Percentiles rank a stretch among this genome's conserved stretches.
Evolutionary conservation across 805 yeast genomes (phyloP).

Genomic region (Tetrapisispora iriomotensis): DNA sequence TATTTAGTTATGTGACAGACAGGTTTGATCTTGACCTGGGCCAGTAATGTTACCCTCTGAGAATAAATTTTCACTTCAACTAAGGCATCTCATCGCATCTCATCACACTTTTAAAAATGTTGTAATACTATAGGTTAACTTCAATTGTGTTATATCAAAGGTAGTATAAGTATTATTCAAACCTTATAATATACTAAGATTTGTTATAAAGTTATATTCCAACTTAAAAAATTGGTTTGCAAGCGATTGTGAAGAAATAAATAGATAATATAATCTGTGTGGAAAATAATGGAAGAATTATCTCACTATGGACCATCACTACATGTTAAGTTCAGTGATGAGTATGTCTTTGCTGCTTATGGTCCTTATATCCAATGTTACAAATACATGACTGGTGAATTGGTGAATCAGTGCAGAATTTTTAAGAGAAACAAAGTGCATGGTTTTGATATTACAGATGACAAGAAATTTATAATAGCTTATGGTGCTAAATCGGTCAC

Average conservation of each 20-base stretch:
- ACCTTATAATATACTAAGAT: neutral
- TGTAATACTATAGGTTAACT: too few species aligned
- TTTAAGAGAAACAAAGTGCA: constrained; percentile 76
- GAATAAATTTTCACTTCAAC: too few species aligned
- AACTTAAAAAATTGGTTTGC: too few species aligned
- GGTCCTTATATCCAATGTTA: constrained; percentile 60
- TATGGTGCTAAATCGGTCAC: constrained; percentile 71
- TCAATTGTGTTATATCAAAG: too few species aligned
- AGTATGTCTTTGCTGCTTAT: constrained; percentile 46
- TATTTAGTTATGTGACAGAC: too few species aligned
- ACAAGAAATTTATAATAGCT: constrained; percentile 29
- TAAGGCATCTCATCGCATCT: constrained; percentile 4
- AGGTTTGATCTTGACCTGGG: neutral
- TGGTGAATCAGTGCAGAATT: constrained; percentile 35
- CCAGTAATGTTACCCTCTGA: neutral
- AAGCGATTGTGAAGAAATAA: too few species aligned
- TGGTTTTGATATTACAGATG: constrained; percentile 42
- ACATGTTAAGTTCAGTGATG: constrained; percentile 37
- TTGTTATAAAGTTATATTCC: too few species aligned
- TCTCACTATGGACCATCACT: constrained; percentile 59
- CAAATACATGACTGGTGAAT: constrained; percentile 32
- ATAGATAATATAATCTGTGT: too few species aligned
- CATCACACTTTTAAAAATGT: neutral
- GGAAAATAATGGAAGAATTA: constrained; percentile 9
- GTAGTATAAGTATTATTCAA: too few species aligned